A percentile compares a stretch with the other conserved stretches of the same genome.
These are phyloP conservation scores for Pisolithus albus DNA, from an alignment of 768 basidiomycete genomes.

Conservation along the genomic window DNA sequence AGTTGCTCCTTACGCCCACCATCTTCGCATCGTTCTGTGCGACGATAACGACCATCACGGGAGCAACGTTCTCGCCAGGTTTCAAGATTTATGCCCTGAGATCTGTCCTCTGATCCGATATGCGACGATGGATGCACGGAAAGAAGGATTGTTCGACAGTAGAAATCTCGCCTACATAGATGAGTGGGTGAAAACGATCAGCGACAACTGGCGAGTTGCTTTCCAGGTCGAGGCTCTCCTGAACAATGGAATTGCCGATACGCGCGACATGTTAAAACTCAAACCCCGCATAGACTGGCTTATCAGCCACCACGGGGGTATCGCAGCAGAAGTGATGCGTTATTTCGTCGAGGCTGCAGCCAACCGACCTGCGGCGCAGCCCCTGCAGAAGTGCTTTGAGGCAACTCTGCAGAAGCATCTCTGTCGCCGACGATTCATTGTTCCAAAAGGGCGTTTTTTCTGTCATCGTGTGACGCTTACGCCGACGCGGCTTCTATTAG, in stretches of 20 bases:
- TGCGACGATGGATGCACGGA: no score
- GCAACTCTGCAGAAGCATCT: constrained; percentile 21
- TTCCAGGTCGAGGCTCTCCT: constrained; percentile 34
- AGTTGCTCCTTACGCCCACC: no score
- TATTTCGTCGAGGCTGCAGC: constrained; percentile 46
- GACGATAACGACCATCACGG: no score
- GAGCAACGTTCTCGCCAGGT: no score
- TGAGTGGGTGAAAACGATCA: neutral
- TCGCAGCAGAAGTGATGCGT: constrained; percentile 46
- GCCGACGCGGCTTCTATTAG: constrained; percentile 43
- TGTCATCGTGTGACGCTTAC: constrained; percentile 74
- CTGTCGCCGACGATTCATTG: constrained; percentile 10
- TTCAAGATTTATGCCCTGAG: no score
- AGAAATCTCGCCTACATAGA: no score
- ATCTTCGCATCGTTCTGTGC: no score
- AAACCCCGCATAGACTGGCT: constrained; percentile 39
- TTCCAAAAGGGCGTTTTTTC: constrained; percentile 41
- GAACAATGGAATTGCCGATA: constrained; percentile 55
- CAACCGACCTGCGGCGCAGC: constrained; percentile 36
- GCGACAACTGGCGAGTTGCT: constrained; percentile 37
- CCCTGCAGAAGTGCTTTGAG: constrained; percentile 42
- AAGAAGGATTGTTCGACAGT: no score
- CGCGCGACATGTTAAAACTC: constrained; percentile 47
- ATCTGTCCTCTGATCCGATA: neutral
- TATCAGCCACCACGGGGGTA: constrained; percentile 25